phyloP scores from a whole-genome alignment of 495 filamentous ascomycete genomes.

The Diplogelasinospora grovesii region DNA sequence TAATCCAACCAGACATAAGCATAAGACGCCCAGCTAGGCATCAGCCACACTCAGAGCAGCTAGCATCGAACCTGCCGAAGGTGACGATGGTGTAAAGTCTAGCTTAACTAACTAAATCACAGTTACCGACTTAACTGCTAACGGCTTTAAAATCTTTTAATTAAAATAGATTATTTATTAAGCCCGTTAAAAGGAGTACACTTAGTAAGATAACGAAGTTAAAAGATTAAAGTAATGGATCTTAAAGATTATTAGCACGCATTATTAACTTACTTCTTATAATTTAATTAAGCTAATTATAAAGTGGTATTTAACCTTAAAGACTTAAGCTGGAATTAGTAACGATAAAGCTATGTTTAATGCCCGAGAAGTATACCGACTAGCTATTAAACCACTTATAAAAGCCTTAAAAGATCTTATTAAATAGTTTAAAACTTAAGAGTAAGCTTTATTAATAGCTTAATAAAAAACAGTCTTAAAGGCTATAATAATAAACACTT shows the following conservation, averaged over 20 bases:
- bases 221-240: constrained; percentile 2
- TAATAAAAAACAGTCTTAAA: background rate
- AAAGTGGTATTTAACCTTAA: constrained; percentile 3
- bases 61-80: too few species aligned
- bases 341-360: too few species aligned
- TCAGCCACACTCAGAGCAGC: background rate
- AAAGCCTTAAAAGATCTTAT: background rate
- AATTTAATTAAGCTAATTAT: background rate
- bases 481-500: background rate
- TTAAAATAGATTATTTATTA: constrained; percentile 3
- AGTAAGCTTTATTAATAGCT: background rate
- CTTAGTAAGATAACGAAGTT: background rate
- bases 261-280: background rate
- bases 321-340: background rate
- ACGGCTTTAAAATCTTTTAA: background rate
- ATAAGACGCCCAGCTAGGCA: constrained; percentile 2
- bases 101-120: too few species aligned
- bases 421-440: background rate
- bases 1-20: background rate
- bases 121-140: background rate
- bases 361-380: too few species aligned
- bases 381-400: too few species aligned
- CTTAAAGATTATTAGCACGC: background rate
- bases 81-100: too few species aligned
- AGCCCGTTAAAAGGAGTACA: constrained; percentile 2